phyloP scores from a whole-genome alignment of 495 filamentous ascomycete genomes.

The Penicillium samsonianum region DNA sequence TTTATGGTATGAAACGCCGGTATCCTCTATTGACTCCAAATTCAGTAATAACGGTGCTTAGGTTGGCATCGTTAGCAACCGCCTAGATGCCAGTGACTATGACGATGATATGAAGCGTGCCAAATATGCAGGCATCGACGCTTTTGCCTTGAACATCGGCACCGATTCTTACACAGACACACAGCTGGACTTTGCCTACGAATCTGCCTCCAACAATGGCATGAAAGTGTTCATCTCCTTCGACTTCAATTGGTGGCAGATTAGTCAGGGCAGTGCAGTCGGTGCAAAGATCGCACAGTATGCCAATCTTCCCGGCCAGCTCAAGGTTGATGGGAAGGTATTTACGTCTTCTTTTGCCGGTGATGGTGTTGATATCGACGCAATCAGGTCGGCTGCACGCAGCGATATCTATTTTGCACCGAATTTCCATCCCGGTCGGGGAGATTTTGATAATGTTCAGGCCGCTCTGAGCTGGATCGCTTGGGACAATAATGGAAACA shows the following conservation, averaged over 20 bases:
- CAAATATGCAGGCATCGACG: slow-evolving; percentile 58
- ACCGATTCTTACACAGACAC: slow-evolving; percentile 51
- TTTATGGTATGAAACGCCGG: slow-evolving; percentile 51
- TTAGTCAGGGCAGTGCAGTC: slow-evolving; percentile 41
- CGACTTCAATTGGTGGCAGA: slow-evolving; percentile 58
- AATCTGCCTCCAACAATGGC: slow-evolving; percentile 55
- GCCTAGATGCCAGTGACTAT: slow-evolving; percentile 50
- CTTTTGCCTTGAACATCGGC: slow-evolving; percentile 62
- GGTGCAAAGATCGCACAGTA: slow-evolving; percentile 53
- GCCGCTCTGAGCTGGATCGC: slow-evolving; percentile 62
- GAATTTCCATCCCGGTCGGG: slow-evolving; percentile 51
- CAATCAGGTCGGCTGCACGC: slow-evolving; percentile 47
- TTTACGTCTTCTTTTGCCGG: slow-evolving; percentile 58
- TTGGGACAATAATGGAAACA: slow-evolving; percentile 57
- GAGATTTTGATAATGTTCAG: slow-evolving; percentile 44
- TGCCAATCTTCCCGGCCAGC: slow-evolving; percentile 48
- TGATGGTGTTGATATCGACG: slow-evolving; percentile 52
- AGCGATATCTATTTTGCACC: slow-evolving; percentile 55
- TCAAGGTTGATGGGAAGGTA: slow-evolving; percentile 55
- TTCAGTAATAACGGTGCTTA: slow-evolving; percentile 15
- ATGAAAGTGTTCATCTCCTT: slow-evolving; percentile 65
- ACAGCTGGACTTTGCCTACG: slow-evolving; percentile 57
- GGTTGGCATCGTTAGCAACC: slow-evolving; percentile 56
- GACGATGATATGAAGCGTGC: slow-evolving; percentile 59
- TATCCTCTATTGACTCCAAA: neutral